Evolutionary conservation across 1,284 basidiomycete species (phyloP), one percentile per base, ranked within the genome.

Genomic region (Laetiporus sulphureus): DNA sequence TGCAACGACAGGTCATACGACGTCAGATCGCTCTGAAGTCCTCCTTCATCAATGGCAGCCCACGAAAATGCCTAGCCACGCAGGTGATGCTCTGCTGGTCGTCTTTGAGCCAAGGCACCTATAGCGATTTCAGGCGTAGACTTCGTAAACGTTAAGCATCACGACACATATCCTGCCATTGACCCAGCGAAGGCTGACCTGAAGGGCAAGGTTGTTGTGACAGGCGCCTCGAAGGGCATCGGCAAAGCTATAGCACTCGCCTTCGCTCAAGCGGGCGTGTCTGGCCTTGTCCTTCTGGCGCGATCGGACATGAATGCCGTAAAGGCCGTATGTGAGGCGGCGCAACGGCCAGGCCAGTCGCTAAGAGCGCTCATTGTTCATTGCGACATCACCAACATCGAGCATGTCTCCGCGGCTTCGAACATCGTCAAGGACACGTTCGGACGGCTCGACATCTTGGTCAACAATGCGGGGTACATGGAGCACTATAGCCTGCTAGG

Each of bases 401-500:
- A 16, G 2, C 25, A 37, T 13, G 38, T 47, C 10, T 41, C 22
- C 16, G 45, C 30, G 3, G 45, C 45, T 7, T 34, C 31, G n/a
- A 13, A 33, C 33, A 40, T 32, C 18, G 36, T 43, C 27, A 39
- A 40, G 22, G 41, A 34, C 15, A n/a, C 27, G 5, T 47, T 43
- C 21, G 45, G 37, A 12, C 24, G 32, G 12, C 20, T 41, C n/a
- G 39, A 41, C 11, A 18, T 41, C 21, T 23, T 41, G 32, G 32
- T 41, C 23, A 39, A 47, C 38, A 50, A 50, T 32, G 48, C 48
- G 12, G 48, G 48, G 8, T 44, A 50, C 31, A 25, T 50, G 32
- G 43, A 42, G 37, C 12, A 30, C 6, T 27, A 19, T 22, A 29
- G 7, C 16, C 21, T 31, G n/a, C 23, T 50, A n/a, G 39, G n/a